Base-by-base conservation (phyloP, 495 filamentous ascomycete genomes). In the Poronia punctata region DNA sequence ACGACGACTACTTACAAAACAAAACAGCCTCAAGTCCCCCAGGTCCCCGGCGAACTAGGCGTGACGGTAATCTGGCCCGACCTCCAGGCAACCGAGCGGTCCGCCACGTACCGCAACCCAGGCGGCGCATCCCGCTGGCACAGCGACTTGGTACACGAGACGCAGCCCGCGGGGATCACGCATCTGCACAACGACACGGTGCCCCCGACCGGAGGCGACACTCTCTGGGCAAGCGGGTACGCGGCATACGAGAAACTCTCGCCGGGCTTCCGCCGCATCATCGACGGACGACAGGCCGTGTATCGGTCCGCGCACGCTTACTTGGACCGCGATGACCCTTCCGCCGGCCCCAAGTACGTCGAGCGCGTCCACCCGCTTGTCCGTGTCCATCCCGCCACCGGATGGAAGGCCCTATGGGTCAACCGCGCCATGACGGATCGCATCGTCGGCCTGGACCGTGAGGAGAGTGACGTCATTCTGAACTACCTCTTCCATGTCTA, bases 241-340 rank as follows among this genome's bases (percentile, higher is more conserved):
- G 60, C 71, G 8, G 80, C 80, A 3, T 86, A 86, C 55, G 78
- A 82, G 59, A 84, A 84, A 56, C 68, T 86, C 2, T 82, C 78
- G 5, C 81, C 80, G 0, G 66, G 62, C 4, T 84, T 84, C 65
- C 80, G 80, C 38, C 76, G 77, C 48, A 70, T 86, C 32, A 79
- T 86, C 43, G 80, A 86, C 54, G 81, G 82, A 9, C 74, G 68
- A 48, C 65, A 74, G 5, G 81, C 80, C 23, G 75, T 84, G 11
- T 84, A 83, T 51, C 64, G 72, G 9, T 81, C 76, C 23, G 78
- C 80, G 8, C 81, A 84, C 54, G 58, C 72, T 0, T 84, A 86
- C 50, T 67, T 86, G 2, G 78, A 83, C 53, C 72, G 80, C 21
- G 62, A 77, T 20, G 54, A 80, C 44, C 77, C 79, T 1, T 64